Conservation (phyloP, 768 basidiomycete genomes). For the Lentinus brumalis region DNA sequence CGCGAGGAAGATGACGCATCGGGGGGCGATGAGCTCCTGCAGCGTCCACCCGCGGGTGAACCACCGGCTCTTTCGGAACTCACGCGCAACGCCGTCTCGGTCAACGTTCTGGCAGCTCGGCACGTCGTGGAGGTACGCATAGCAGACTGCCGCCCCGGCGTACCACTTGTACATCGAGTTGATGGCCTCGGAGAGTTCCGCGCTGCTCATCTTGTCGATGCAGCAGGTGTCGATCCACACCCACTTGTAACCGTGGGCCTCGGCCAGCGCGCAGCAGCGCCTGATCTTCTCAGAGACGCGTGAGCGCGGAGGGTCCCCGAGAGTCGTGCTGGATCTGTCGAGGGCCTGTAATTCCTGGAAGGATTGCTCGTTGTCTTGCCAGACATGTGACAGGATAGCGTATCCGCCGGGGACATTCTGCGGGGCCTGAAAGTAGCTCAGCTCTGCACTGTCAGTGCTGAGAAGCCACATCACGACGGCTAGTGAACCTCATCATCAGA, state of each 20-base stretch:
- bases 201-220: conserved; percentile 1
- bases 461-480: conserved; percentile 5
- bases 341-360: neutral
- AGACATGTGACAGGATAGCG: conserved; percentile 11
- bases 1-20: neutral
- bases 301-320: neutral
- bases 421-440: conserved; percentile 3
- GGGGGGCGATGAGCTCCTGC: neutral
- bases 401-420: neutral
- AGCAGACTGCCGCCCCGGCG: neutral
- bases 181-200: neutral
- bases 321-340: neutral
- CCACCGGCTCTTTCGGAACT: neutral
- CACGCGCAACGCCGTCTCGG: too few relatives aligned
- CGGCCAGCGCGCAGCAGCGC: neutral
- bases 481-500: too few relatives aligned
- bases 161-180: neutral
- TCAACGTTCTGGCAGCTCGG: too few relatives aligned
- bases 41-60: neutral
- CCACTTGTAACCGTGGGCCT: neutral
- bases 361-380: neutral
- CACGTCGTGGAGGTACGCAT: neutral
- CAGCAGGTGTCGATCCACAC: conserved; percentile 12
- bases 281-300: neutral
- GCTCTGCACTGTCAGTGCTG: conserved; percentile 8